Base-by-base conservation (phyloP, 139 green algal species). In the Chlamydomonas sp. region DNA sequence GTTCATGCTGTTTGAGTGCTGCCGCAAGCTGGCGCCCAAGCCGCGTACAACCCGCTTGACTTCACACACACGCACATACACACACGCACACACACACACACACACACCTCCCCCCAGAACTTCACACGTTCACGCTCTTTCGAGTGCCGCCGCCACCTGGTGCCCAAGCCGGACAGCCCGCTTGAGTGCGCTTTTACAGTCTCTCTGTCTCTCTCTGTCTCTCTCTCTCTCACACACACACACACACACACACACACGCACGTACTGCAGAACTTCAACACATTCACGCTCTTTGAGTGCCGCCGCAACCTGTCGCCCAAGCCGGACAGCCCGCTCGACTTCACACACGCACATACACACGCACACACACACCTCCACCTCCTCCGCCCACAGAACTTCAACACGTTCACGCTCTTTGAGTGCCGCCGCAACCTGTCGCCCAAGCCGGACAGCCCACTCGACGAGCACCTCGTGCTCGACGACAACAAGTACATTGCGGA, bases 381-480 rank as follows among this genome's bases (percentile, higher is more conserved):
- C n/a, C n/a, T n/a, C n/a, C n/a, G 48, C 36, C 43, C 70, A 26
- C 69, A 94, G 71, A 92, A 96, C 79, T 97, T 91, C 75, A 81
- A 85, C 35, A 98, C 94, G 2, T 99, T 99, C 79, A 91, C 89
- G 1, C 81, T 99, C 26, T 99, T 96, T 75, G 90, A 93, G 71
- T 75, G 71, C 64, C 78, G 78, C 20, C 70, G 73, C 10, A 39
- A 59, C 0, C 34, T 78, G n/a, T 72, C 67, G 5, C 35, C 38
- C 47, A 80, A 80, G 60, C 24, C 5, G 24, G 59, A 66, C 5
- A 54, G 64, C 0, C 50, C 60, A 35, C 35, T 61, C 26, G 92
- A 97, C 24, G 91, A 96, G 81, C 88, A 96, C 76, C 71, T 91
- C 34, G 70, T 91, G 65, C 79, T 97, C 59, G 93, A 97, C 58